These are phyloP conservation scores for Daedaleopsis sinensis DNA, from an alignment of 768 basidiomycete genomes.

Conservation along the genomic window DNA sequence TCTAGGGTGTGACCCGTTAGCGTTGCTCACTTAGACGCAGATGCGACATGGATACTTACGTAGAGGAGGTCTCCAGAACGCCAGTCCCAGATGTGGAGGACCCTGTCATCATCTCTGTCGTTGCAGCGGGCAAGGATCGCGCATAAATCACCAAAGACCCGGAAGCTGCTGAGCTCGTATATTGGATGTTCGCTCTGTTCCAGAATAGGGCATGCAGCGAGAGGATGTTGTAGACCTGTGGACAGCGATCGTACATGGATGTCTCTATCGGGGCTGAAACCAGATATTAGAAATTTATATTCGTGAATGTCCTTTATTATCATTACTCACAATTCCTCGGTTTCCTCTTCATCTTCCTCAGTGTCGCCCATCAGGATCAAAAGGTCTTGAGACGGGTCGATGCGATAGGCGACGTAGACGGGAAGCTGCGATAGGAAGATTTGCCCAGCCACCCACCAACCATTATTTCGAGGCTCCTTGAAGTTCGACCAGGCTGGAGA, in stretches of 20 bases:
- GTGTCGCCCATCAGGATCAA: not conserved
- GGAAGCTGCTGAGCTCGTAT: not conserved
- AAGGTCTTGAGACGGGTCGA: not conserved
- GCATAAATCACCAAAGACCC: not conserved
- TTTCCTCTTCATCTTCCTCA: not conserved
- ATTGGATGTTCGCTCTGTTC: not conserved
- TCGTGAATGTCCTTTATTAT: not conserved
- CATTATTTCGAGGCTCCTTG: not conserved
- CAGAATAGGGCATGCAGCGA: not conserved
- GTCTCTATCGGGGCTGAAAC: not conserved
- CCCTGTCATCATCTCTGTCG: not conserved
- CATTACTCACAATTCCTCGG: not conserved
- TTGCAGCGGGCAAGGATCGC: not conserved
- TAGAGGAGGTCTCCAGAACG: not conserved
- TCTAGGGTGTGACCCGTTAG: not conserved
- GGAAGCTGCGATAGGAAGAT: not conserved
- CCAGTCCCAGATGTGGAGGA: slow-evolving; percentile 1
- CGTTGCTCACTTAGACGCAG: no score
- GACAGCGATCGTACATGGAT: not conserved
- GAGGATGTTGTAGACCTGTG: not conserved
- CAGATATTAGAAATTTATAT: not conserved
- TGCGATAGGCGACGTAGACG: not conserved
- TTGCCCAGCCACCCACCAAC: not conserved
- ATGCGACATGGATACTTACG: not conserved
- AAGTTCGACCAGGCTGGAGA: not conserved